These are phyloP conservation scores for Tricholoma hemisulphureum DNA, from an alignment of 768 basidiomycete genomes.

Conservation along the genomic window DNA sequence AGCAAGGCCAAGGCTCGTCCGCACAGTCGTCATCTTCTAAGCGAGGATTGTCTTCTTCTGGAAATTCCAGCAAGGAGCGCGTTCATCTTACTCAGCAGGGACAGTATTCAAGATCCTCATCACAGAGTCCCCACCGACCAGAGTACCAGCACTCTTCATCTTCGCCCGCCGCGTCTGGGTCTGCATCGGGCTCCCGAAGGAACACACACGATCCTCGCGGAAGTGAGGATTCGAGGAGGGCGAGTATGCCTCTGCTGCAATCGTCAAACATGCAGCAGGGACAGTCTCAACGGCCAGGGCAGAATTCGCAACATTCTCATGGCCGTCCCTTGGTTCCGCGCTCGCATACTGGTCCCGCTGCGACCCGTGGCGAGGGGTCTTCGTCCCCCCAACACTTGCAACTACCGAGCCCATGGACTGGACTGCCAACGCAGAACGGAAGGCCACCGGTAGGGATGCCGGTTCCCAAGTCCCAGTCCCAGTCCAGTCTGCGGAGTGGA, in stretches of 20 bases:
- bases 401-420: conserved; percentile 42
- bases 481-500: background rate
- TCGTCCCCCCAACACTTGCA: conserved; percentile 27
- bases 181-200: conserved; percentile 13
- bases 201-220: conserved; percentile 12
- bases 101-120: conserved; percentile 24
- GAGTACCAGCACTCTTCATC: conserved; percentile 18
- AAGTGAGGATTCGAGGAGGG: conserved; percentile 27
- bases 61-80: conserved; percentile 30
- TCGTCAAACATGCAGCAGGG: conserved; percentile 4
- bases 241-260: conserved; percentile 19
- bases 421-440: conserved; percentile 37
- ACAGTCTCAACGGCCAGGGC: conserved; percentile 9
- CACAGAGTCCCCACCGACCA: conserved; percentile 15
- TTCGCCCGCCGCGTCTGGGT: conserved; percentile 14
- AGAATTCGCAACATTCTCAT: conserved; percentile 11
- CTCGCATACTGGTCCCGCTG: conserved; percentile 22
- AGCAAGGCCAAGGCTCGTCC: conserved; percentile 32
- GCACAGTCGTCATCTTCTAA: conserved; percentile 36
- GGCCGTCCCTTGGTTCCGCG: conserved; percentile 22
- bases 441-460: conserved; percentile 22
- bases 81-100: conserved; percentile 17
- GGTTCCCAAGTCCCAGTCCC: conserved; percentile 17
- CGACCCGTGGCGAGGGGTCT: conserved; percentile 19
- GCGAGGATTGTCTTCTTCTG: conserved; percentile 33